Evolutionary conservation across 75 land plant genomes (phyloP).

Genomic region (Gnetum montanum): DNA sequence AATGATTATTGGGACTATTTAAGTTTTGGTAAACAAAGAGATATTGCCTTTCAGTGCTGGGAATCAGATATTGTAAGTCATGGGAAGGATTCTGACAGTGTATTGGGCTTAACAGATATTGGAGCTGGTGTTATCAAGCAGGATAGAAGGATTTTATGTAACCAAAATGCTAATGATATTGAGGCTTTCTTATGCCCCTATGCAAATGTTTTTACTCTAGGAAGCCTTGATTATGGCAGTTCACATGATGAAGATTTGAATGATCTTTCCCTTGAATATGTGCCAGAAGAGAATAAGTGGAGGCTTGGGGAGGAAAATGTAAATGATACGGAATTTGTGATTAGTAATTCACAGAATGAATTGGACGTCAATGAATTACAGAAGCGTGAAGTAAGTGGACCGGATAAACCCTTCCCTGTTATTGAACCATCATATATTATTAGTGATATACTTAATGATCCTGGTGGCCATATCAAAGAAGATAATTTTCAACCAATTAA

Average conservation of each 20-base stretch:
- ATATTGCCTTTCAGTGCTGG: too few species aligned
- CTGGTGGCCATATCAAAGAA: neutral
- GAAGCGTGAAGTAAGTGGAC: neutral
- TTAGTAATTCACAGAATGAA: neutral
- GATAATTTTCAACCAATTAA: neutral
- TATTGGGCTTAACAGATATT: too few species aligned
- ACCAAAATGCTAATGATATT: conserved; percentile 6
- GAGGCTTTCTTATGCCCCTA: conserved; percentile 9
- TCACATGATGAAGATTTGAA: conserved; percentile 17
- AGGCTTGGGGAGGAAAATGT: conserved; percentile 39
- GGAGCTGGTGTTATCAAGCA: too few species aligned
- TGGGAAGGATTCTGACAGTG: too few species aligned
- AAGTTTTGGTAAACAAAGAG: too few species aligned
- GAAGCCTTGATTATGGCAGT: conserved; percentile 15
- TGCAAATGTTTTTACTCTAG: conserved; percentile 10
- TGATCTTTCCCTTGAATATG: conserved; percentile 47
- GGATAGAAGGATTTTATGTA: too few species aligned
- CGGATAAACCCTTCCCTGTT: conserved; percentile 9
- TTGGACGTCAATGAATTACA: neutral
- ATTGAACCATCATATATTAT: conserved; percentile 47
- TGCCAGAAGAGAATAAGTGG: conserved; percentile 58
- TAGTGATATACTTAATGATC: conserved; percentile 24
- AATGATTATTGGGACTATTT: too few species aligned
- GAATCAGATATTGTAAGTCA: too few species aligned
- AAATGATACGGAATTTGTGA: conserved; percentile 5